Evolutionary conservation across 495 filamentous ascomycete species (phyloP).

Genomic region (Clavariopsis aquatica): DNA sequence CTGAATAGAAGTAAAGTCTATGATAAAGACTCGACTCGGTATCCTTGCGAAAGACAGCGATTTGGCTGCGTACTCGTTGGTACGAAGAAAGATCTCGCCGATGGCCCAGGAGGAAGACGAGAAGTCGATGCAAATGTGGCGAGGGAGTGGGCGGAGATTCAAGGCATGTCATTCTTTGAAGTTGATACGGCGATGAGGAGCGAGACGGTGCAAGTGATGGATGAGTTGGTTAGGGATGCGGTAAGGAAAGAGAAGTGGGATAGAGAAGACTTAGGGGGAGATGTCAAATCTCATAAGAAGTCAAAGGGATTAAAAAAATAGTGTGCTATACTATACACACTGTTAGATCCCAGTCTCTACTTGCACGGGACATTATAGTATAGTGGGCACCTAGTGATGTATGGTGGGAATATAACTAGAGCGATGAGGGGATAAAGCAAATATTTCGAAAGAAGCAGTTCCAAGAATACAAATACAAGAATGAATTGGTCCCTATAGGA

Average conservation of each 20-base stretch:
- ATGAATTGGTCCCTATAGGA: too few species aligned
- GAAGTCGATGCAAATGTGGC: constrained; percentile 13
- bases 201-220: constrained; percentile 7
- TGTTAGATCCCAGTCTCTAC: too few species aligned
- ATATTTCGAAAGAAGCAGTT: too few species aligned
- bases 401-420: too few species aligned
- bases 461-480: too few species aligned
- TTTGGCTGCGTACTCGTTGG: constrained; percentile 31
- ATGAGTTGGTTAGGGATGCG: constrained; percentile 7
- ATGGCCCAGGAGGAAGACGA: background rate
- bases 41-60: constrained; percentile 2
- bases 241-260: background rate
- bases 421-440: too few species aligned
- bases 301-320: too few species aligned
- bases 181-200: background rate
- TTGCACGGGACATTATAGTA: too few species aligned
- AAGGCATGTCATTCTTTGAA: constrained; percentile 11
- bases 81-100: constrained; percentile 9
- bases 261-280: constrained; percentile 2
- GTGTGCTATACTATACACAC: too few species aligned
- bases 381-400: too few species aligned
- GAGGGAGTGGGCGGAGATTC: constrained; percentile 9
- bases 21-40: too few species aligned
- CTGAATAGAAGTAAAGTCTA: background rate
- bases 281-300: too few species aligned